phyloP scores from a whole-genome alignment of 345 rosid genomes.

The Anacardium occidentale region DNA sequence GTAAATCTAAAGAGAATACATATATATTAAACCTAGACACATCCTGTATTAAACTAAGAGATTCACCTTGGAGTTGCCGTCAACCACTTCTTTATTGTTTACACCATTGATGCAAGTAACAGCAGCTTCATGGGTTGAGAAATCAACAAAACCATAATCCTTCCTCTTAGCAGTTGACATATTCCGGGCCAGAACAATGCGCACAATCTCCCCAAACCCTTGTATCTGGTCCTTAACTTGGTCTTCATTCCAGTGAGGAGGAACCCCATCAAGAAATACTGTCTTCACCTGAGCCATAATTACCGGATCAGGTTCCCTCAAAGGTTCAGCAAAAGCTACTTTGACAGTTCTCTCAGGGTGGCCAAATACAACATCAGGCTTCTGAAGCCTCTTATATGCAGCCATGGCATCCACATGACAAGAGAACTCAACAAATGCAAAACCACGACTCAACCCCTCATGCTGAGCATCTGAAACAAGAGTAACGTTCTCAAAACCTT shows the following conservation, averaged over 20 bases:
- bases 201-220: conserved; percentile 46
- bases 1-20: neutral
- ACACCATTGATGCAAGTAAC: conserved; percentile 50
- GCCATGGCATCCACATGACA: conserved; percentile 64
- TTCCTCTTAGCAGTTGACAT: conserved; percentile 66
- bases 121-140: conserved; percentile 58
- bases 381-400: conserved; percentile 64
- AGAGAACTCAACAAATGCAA: conserved; percentile 64
- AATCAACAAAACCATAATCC: conserved; percentile 64
- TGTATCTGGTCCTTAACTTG: conserved; percentile 40
- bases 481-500: conserved; percentile 52
- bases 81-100: conserved; percentile 37
- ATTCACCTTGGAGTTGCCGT: conserved; percentile 48
- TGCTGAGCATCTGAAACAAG: conserved; percentile 57
- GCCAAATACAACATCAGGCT: conserved; percentile 65
- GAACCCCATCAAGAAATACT: conserved; percentile 64
- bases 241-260: conserved; percentile 63
- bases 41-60: conserved; percentile 10
- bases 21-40: neutral
- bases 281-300: conserved; percentile 67
- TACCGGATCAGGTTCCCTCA: conserved; percentile 63
- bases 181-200: conserved; percentile 55
- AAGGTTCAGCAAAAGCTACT: conserved; percentile 70
- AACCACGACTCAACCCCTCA: conserved; percentile 70
- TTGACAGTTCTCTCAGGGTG: conserved; percentile 66